phyloP scores from a whole-genome alignment of 2,329 filamentous ascomycete species.

The Diaporthe capsici region DNA sequence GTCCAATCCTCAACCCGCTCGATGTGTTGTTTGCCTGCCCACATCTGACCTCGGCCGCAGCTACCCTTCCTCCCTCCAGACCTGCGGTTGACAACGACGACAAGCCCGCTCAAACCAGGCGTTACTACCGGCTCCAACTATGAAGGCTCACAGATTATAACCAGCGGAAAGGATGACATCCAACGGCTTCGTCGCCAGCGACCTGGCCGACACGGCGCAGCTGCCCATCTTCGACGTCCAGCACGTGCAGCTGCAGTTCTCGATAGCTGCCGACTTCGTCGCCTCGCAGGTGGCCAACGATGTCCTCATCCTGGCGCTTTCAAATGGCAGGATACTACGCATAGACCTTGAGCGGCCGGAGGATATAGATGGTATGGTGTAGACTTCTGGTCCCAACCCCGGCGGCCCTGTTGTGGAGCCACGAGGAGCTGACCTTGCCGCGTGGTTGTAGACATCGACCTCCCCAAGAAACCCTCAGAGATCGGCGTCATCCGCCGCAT shows the following conservation, averaged over 20 bases:
- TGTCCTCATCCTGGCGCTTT: constrained; percentile 91
- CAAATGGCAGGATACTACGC: constrained; percentile 90
- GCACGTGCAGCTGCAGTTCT: constrained; percentile 92
- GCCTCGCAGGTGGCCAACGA: constrained; percentile 98
- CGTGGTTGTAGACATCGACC: constrained; percentile 84
- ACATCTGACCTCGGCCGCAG: constrained; percentile 23
- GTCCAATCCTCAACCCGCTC: background rate
- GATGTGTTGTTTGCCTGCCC: constrained; percentile 14
- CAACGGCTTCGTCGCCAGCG: constrained; percentile 79
- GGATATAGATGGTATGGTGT: constrained; percentile 85
- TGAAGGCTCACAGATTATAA: constrained; percentile 41
- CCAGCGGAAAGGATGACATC: constrained; percentile 69
- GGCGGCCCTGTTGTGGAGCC: background rate
- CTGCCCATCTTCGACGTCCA: constrained; percentile 96
- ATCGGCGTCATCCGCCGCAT: constrained; percentile 93
- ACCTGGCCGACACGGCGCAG: constrained; percentile 67
- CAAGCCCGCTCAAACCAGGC: background rate
- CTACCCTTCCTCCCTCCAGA: background rate
- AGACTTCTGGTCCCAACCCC: background rate
- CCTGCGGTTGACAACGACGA: background rate
- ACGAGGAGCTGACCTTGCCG: background rate
- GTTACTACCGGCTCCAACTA: constrained; percentile 29
- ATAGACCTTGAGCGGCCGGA: constrained; percentile 95
- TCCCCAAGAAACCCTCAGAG: constrained; percentile 93
- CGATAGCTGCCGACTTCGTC: constrained; percentile 94